A percentile compares a stretch with the other conserved stretches of the same genome.
Conservation (phyloP, 1,139 yeast species). For the Pneumocystis carinii region DNA sequence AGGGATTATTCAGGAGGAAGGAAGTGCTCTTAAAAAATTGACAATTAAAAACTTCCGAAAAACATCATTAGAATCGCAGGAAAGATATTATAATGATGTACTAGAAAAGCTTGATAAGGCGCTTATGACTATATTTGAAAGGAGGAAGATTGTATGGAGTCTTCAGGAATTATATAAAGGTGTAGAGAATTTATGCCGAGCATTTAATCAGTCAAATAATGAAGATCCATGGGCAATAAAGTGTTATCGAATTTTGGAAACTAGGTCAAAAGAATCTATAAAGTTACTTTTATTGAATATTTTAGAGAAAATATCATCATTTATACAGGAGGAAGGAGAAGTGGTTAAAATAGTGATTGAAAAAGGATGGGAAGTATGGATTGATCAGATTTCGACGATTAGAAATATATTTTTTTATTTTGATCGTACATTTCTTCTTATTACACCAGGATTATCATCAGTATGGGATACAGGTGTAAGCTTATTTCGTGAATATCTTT, state of each 20-base stretch:
- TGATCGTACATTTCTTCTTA: slow-evolving; percentile 26
- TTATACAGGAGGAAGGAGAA: not conserved
- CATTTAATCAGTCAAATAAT: not conserved
- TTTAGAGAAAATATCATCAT: not conserved
- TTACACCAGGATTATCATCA: slow-evolving; percentile 19
- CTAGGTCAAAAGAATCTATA: not conserved
- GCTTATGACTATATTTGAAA: not conserved
- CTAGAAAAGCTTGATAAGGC: not conserved
- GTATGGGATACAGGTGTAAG: slow-evolving; percentile 18
- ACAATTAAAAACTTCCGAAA: not conserved
- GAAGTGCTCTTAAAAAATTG: not conserved
- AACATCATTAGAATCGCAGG: not conserved
- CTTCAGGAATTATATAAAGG: slow-evolving; percentile 1
- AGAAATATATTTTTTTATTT: slow-evolving; percentile 24
- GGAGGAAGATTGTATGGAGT: not conserved
- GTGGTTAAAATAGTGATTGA: slow-evolving; percentile 6
- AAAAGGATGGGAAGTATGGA: slow-evolving; percentile 20
- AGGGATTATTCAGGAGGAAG: not conserved
- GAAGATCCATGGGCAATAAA: not conserved
- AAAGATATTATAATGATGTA: not conserved
- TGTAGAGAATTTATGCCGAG: not conserved
- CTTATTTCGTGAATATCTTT: slow-evolving; percentile 10
- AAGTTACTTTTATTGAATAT: not conserved
- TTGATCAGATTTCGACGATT: slow-evolving; percentile 17
- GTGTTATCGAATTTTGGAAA: not conserved